Evolutionary conservation across 2,329 filamentous ascomycete species (phyloP), one percentile per base, ranked within the genome.

Genomic region (Fusarium sp.): DNA sequence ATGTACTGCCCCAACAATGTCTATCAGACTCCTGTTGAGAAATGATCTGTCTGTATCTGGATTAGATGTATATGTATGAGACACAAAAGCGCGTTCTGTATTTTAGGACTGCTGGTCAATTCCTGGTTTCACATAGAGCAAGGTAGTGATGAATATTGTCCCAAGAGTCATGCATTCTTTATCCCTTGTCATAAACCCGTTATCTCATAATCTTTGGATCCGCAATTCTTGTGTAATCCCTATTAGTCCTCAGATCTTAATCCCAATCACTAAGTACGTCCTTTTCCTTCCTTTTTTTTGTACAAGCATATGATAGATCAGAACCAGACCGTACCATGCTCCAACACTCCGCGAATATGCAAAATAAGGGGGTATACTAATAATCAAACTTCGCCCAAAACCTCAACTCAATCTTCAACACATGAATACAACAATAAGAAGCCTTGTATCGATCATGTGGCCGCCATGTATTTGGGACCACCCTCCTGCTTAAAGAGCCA

Each of bases 401-500:
- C 57, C 44, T 46, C 45, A 26, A 36, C 40, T 34, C 38, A 52
- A 56, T 28, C 47, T 62, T 40, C 21, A 36, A 47, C 22, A 43
- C 31, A 40, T 24, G 33, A 47, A 31, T 54, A 22, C 13, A 39
- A 34, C 26, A 42, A 56, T 21, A 50, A 43, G 24, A 14, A 15
- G 38, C 42, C n/a, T 34, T 17, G 13, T 15, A 28, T 22, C 17
- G 39, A 46, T 19, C n/a, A 65, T 53, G 60, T 43, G 28, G 70
- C 59, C 36, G 76, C 62, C 71, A 78, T 72, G 44, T 70, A 78
- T 43, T 77, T 76, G 7, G 65, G 60, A 6, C 60, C 65, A 3
- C 72, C 73, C 24, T 83, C 81, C 57, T 85, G 83, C 74, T 90
- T 90, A 60, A 89, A 90, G n/a, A 93, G 84, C 91, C 91, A 93